These are phyloP conservation scores for Phialophora verrucosa DNA, from an alignment of 2,329 filamentous ascomycete genomes.

Conservation along the genomic window DNA sequence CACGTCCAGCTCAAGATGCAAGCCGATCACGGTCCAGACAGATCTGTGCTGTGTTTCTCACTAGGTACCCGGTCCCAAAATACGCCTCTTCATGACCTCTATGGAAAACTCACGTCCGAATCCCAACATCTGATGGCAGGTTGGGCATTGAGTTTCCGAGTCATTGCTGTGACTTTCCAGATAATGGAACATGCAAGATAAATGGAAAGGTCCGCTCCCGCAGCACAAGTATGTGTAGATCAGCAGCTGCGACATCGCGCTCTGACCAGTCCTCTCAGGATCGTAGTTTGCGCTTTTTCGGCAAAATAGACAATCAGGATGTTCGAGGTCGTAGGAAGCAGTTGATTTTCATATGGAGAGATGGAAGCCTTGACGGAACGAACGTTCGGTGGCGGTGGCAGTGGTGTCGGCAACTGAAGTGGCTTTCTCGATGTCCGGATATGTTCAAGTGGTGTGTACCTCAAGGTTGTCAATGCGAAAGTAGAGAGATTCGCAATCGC, in stretches of 20 bases:
- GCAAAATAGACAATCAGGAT: not conserved
- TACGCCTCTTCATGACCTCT: not conserved
- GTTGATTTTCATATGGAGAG: not conserved
- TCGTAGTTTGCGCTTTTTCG: not conserved
- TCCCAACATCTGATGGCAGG: not conserved
- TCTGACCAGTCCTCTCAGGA: not conserved
- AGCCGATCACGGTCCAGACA: no score
- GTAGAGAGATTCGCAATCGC: not conserved
- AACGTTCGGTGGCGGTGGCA: not conserved
- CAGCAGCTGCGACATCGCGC: not conserved
- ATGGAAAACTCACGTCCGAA: not conserved
- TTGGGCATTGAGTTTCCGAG: not conserved
- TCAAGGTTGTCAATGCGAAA: not conserved
- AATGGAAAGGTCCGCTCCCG: not conserved
- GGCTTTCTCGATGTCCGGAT: not conserved
- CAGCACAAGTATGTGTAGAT: not conserved
- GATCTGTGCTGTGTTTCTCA: not conserved
- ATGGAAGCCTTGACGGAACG: not conserved
- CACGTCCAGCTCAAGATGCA: no score
- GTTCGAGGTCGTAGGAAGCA: not conserved
- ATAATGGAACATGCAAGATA: not conserved
- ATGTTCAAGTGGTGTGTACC: not conserved
- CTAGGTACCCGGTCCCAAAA: not conserved
- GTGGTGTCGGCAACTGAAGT: not conserved
- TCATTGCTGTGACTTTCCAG: not conserved